A percentile compares a stretch with the other conserved stretches of the same genome.
Evolutionary conservation across 345 rosid genomes (phyloP).

Genomic region (Populus ilicifolia): DNA sequence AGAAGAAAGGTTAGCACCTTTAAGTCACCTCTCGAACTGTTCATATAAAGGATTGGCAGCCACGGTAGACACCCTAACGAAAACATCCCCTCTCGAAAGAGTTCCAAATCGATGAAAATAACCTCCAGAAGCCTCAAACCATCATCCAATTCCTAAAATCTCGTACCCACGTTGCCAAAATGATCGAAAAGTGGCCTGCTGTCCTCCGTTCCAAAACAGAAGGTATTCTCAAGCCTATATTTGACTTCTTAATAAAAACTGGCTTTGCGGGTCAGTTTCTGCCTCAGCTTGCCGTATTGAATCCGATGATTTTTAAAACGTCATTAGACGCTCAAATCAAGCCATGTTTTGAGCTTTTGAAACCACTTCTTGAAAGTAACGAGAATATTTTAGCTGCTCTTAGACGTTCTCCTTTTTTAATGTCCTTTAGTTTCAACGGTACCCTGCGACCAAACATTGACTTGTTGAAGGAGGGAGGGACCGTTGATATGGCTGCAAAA

Average conservation of each 20-base stretch:
- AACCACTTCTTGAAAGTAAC: not conserved
- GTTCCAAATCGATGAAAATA: conserved; percentile 5
- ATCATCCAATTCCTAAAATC: not conserved
- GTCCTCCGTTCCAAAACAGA: not conserved
- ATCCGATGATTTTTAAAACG: not conserved
- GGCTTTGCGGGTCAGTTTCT: not conserved
- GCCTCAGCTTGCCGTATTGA: not conserved
- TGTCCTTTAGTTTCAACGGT: not conserved
- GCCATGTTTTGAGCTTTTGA: not conserved
- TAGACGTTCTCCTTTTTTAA: not conserved
- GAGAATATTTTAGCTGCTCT: not conserved
- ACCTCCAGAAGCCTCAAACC: not conserved
- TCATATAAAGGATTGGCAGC: conserved; percentile 25
- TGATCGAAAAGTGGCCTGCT: not conserved
- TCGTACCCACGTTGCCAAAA: not conserved
- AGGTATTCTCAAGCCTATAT: not conserved
- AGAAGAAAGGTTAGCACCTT: not conserved
- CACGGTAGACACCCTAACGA: no score
- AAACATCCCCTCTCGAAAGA: conserved; percentile 11
- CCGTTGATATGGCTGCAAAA: not conserved
- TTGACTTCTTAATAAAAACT: not conserved
- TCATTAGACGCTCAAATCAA: not conserved
- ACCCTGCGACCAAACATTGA: not conserved
- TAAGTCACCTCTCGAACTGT: conserved; percentile 24
- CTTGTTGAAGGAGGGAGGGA: not conserved